These are phyloP conservation scores for Rugonectria rugulosa DNA, from an alignment of 2,329 filamentous ascomycete genomes.

Conservation along the genomic window DNA sequence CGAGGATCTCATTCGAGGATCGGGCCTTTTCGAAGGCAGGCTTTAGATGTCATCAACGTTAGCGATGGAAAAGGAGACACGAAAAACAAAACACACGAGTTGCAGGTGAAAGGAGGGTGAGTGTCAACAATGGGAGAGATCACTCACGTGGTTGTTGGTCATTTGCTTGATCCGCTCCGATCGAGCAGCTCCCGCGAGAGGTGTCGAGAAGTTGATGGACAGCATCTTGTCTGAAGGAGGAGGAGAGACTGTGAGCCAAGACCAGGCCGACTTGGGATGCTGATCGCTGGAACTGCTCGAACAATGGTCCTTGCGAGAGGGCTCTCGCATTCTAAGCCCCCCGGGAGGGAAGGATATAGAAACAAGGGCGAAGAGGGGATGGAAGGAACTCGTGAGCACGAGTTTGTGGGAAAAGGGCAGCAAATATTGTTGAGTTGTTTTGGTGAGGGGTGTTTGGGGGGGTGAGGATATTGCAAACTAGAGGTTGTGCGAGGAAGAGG, in stretches of 20 bases:
- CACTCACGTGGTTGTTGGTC: slow-evolving; percentile 49
- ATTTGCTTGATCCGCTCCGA: slow-evolving; percentile 48
- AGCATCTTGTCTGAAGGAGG: slow-evolving; percentile 39
- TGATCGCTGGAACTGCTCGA: neutral
- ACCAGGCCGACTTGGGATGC: slow-evolving; percentile 6
- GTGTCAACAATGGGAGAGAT: too few species aligned
- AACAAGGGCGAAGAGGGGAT: neutral
- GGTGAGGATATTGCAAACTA: neutral
- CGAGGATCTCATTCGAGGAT: slow-evolving; percentile 45
- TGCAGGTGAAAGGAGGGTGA: neutral
- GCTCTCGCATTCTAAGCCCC: slow-evolving; percentile 15
- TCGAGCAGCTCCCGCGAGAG: slow-evolving; percentile 47
- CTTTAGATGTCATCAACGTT: slow-evolving; percentile 28
- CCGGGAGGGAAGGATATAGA: slow-evolving; percentile 5
- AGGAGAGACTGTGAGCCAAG: neutral
- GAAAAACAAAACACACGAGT: neutral
- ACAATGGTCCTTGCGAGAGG: neutral
- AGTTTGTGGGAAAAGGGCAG: neutral
- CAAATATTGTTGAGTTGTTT: neutral
- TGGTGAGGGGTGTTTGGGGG: neutral
- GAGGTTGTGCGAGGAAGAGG: neutral
- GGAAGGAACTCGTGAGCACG: neutral
- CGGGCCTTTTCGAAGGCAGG: slow-evolving; percentile 46
- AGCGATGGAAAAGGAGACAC: neutral
- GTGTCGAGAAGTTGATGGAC: slow-evolving; percentile 50